Conservation (phyloP, 345 rosid species). For the Pistacia vera region DNA sequence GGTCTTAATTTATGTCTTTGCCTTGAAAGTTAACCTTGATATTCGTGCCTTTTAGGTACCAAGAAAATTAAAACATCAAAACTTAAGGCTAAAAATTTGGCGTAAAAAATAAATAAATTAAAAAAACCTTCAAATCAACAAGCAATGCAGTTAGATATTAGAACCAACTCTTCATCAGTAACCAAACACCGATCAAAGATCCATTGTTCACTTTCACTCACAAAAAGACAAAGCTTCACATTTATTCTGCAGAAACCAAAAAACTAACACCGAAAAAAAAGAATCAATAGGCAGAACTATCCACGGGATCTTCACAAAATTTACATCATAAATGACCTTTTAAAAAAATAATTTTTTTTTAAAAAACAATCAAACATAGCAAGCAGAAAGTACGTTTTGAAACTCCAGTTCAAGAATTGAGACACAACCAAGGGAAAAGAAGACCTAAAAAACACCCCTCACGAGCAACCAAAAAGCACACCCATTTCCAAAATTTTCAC, state of each 20-base stretch:
- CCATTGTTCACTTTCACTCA: neutral
- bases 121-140: slow-evolving; percentile 10
- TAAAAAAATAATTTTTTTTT: too few species aligned
- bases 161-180: slow-evolving; percentile 10
- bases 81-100: neutral
- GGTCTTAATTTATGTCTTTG: neutral
- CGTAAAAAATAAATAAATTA: neutral
- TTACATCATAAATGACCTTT: too few species aligned
- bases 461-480: too few species aligned
- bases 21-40: neutral
- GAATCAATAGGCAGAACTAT: neutral
- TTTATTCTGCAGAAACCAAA: slow-evolving; percentile 17
- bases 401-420: neutral
- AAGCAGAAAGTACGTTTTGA: too few species aligned
- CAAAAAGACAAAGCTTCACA: slow-evolving; percentile 17
- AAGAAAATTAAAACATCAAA: neutral
- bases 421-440: neutral
- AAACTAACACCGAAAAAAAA: neutral
- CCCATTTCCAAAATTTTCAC: neutral
- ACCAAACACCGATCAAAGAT: slow-evolving; percentile 12
- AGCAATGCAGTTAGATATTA: neutral
- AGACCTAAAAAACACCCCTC: neutral
- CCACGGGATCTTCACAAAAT: neutral
- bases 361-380: too few species aligned
- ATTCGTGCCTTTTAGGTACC: neutral